Base-by-base conservation (phyloP, 495 filamentous ascomycete species). In the Chaetomium fimeti region DNA sequence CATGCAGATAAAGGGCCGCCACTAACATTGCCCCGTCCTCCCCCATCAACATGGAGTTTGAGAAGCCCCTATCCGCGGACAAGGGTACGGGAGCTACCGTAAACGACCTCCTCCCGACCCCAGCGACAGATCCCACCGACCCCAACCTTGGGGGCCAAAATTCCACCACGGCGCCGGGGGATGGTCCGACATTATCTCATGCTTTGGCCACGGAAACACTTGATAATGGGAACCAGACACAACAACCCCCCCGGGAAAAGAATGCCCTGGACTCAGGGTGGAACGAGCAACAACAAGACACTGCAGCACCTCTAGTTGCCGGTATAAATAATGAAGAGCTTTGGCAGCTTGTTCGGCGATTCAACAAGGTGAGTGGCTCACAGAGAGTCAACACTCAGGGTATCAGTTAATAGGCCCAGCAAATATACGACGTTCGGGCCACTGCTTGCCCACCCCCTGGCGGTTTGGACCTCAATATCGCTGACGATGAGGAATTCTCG, bases 341-440 rank as follows among this genome's bases (percentile, higher is more conserved):
- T 5, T 96, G 91, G 89, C 76, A 89, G 65, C 77, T 94, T 24
- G 78, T 93, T 57, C 83, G 91, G 45, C 82, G 92, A 1, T 96
- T 96, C 69, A 89, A 96, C 71, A 93, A 94, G 83, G 90, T 88
- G 74, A 25, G 73, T 49, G 15, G 15, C 18, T 5, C 11, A 3
- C 11, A 27, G 16, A 3, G 24, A 27, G 24, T 9, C 12, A 1
- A 1, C 7, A 13, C 8, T 13, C 5, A 29, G 28, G 54, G 24
- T 57, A 20, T 51, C 28, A 42, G 60, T 25, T 65, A n/a, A 52
- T 20, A 0, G 16, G 2, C 5, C 27, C 57, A 93, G 90, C 91
- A 94, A 89, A 88, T 94, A 74, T 93, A 93, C 74, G 88, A 93
- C 78, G 87, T 93, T 67, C 92, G 91, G 74, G 88, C 88, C 18